Evolutionary conservation across 1,284 basidiomycete species (phyloP).

Genomic region (Boletellus deceptivus): DNA sequence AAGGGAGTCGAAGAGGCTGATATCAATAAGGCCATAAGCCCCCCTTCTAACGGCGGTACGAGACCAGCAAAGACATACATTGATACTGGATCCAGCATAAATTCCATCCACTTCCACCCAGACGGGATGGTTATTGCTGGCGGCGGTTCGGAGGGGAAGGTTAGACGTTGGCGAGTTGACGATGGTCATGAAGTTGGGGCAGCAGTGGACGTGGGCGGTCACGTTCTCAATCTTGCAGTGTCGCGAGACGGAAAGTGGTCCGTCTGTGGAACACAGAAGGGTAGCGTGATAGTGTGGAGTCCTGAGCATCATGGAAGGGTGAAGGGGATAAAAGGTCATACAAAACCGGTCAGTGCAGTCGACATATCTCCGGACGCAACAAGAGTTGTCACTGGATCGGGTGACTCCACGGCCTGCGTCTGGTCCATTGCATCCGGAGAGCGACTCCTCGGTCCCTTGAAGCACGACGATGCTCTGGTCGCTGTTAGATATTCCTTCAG

Average conservation of each 20-base stretch:
- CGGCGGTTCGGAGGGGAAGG: not conserved
- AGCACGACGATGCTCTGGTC: not conserved
- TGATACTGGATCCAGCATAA: not conserved
- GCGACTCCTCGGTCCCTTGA: not conserved
- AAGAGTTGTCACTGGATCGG: not conserved
- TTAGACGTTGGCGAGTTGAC: not conserved
- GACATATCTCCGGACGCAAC: not conserved
- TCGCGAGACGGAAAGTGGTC: conserved; percentile 9
- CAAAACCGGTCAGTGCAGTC: not conserved
- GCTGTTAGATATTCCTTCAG: not conserved
- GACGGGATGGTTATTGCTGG: not conserved
- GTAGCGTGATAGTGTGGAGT: not conserved
- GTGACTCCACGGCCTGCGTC: not conserved
- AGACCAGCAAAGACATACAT: not conserved
- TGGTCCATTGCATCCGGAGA: conserved; percentile 1
- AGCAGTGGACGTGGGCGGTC: not conserved
- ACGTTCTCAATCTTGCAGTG: not conserved
- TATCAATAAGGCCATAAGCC: too few species aligned
- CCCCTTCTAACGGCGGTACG: not conserved
- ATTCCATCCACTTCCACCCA: not conserved
- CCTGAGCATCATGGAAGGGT: not conserved
- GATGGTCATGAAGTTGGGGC: not conserved
- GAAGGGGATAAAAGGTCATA: not conserved
- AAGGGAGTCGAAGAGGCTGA: too few species aligned
- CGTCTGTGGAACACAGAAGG: not conserved